phyloP scores from a whole-genome alignment of 1,284 basidiomycete genomes.

The Irpex lacteus region DNA sequence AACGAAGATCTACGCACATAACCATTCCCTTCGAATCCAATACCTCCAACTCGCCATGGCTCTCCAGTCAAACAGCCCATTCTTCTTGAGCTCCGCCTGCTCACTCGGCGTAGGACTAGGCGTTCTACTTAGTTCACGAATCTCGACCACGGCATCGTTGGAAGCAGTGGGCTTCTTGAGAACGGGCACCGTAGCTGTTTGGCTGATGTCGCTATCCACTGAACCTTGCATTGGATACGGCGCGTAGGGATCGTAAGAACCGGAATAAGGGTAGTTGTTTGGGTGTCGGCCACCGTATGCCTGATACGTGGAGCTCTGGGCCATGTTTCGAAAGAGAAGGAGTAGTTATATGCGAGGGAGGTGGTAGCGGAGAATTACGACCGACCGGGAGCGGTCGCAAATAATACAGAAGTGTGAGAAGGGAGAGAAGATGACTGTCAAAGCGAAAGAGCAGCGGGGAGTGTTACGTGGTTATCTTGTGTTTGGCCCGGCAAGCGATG shows the following conservation, averaged over 20 bases:
- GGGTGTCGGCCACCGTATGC: neutral
- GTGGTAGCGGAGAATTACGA: neutral
- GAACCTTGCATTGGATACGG: neutral
- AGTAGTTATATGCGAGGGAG: neutral
- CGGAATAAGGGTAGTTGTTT: neutral
- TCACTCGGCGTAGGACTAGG: slow-evolving; percentile 42
- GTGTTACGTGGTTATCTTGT: neutral
- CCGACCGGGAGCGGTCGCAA: neutral
- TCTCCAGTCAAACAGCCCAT: slow-evolving; percentile 43
- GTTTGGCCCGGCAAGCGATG: neutral
- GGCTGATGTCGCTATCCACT: slow-evolving; percentile 1
- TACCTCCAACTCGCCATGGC: slow-evolving; percentile 41
- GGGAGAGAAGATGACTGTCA: neutral
- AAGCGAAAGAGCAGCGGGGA: neutral
- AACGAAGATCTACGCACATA: slow-evolving; percentile 35
- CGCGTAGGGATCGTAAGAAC: neutral
- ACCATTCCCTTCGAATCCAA: slow-evolving; percentile 49
- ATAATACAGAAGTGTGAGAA: neutral
- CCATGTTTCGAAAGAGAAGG: neutral
- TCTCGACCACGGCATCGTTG: slow-evolving; percentile 16
- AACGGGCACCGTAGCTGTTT: neutral
- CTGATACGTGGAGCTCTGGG: neutral
- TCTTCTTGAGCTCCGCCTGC: slow-evolving; percentile 30
- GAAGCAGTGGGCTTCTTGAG: neutral
- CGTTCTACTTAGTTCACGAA: slow-evolving; percentile 30